Percentiles rank a stretch among this genome's conserved stretches.
These are phyloP conservation scores for Candida hungchunana DNA, from an alignment of 805 yeast genomes.

Conservation along the genomic window DNA sequence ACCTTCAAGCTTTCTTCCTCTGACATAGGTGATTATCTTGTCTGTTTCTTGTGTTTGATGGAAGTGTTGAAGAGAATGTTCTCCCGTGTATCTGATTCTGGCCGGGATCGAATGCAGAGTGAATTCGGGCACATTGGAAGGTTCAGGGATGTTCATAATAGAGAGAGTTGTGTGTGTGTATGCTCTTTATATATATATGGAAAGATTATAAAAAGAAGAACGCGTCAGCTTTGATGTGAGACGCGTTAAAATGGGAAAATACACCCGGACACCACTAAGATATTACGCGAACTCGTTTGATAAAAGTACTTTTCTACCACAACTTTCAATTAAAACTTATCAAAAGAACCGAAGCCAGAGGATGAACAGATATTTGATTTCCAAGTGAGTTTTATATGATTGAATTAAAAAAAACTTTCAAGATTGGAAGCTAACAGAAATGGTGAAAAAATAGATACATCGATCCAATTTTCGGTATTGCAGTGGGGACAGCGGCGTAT, in stretches of 20 bases:
- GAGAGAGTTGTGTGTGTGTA: no score
- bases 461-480: conserved; percentile 64
- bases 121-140: no score
- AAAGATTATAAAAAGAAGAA: no score
- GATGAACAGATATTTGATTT: conserved; percentile 22
- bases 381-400: conserved; percentile 17
- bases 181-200: no score
- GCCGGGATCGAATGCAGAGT: conserved; percentile 16
- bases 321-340: no score
- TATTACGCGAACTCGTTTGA: no score
- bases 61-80: conserved; percentile 12
- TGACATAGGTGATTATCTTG: conserved; percentile 25
- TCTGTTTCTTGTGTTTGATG: neutral
- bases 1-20: conserved; percentile 35
- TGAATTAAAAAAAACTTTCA: neutral
- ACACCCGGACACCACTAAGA: no score
- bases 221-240: no score
- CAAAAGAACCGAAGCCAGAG: no score
- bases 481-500: conserved; percentile 60
- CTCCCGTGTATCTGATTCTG: conserved; percentile 16
- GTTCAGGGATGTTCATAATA: no score
- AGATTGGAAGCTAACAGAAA: neutral
- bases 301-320: no score
- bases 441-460: conserved; percentile 32
- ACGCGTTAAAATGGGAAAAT: no score